These are phyloP conservation scores for Xylariaceae sp. DNA, from an alignment of 2,329 filamentous ascomycete genomes.

Conservation along the genomic window DNA sequence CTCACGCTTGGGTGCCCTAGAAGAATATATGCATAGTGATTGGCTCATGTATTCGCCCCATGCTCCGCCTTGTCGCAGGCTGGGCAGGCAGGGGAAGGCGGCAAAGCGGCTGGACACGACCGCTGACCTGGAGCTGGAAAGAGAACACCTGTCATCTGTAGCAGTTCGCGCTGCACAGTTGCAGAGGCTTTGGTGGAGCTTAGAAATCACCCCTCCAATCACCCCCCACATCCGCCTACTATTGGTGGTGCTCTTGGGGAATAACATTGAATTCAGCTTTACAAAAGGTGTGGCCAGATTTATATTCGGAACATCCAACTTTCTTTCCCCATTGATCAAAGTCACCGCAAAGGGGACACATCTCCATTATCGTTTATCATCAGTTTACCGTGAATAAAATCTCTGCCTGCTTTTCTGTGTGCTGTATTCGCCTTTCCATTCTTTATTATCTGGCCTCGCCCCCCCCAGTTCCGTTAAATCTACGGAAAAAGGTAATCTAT, in stretches of 20 bases:
- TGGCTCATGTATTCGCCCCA: too few relatives aligned
- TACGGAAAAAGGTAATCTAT: slow-evolving; percentile 15
- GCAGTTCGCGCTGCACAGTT: slow-evolving; percentile 23
- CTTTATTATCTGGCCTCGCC: slow-evolving; percentile 4
- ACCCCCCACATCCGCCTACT: slow-evolving; percentile 19
- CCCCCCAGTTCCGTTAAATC: slow-evolving; percentile 16
- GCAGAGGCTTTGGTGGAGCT: slow-evolving; percentile 17
- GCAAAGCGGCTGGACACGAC: slow-evolving; percentile 10
- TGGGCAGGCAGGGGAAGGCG: slow-evolving; percentile 8
- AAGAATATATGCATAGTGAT: too few relatives aligned
- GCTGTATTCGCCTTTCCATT: slow-evolving; percentile 6
- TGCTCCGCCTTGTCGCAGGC: background rate
- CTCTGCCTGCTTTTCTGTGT: slow-evolving; percentile 11
- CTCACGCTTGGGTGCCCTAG: too few relatives aligned
- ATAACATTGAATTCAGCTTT: slow-evolving; percentile 30
- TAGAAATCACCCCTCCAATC: slow-evolving; percentile 26
- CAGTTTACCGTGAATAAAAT: slow-evolving; percentile 23
- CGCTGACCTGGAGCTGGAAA: slow-evolving; percentile 19
- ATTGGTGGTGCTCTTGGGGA: slow-evolving; percentile 25
- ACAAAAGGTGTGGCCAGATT: slow-evolving; percentile 32
- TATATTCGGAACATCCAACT: slow-evolving; percentile 35
- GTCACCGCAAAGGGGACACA: slow-evolving; percentile 31
- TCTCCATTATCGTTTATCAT: slow-evolving; percentile 22
- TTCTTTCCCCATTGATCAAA: slow-evolving; percentile 35
- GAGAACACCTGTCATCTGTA: slow-evolving; percentile 40